Conservation (phyloP, 257 asterid species). For the Lithospermum erythrorhizon region DNA sequence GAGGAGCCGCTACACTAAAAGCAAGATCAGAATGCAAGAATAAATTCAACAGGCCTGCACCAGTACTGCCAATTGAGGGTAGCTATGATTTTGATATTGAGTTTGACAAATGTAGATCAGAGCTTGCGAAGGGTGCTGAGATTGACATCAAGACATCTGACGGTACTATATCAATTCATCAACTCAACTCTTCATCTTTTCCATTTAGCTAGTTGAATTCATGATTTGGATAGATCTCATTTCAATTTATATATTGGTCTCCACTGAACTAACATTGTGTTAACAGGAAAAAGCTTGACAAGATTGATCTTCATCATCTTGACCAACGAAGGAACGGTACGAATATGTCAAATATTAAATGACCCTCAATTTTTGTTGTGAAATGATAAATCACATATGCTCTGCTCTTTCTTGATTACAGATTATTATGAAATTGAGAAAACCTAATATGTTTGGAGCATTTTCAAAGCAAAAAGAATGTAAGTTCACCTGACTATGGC, state of each 20-base stretch:
- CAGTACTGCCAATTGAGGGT: constrained; percentile 58
- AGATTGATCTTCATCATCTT: constrained; percentile 55
- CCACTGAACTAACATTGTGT: constrained; percentile 3
- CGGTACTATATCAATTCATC: constrained; percentile 31
- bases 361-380: neutral
- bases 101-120: constrained; percentile 50
- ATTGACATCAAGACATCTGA: constrained; percentile 50
- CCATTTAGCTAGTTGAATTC: neutral
- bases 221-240: no score
- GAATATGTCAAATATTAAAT: neutral
- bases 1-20: constrained; percentile 79
- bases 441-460: constrained; percentile 46
- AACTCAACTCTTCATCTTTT: neutral
- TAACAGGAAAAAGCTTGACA: constrained; percentile 46
- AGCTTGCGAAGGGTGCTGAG: constrained; percentile 62
- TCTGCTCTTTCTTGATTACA: constrained; percentile 19
- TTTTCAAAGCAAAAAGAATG: constrained; percentile 62
- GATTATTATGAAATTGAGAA: constrained; percentile 69
- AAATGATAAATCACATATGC: neutral
- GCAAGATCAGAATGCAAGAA: constrained; percentile 51
- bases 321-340: constrained; percentile 57
- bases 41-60: constrained; percentile 51
- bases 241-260: neutral
- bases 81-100: constrained; percentile 38
- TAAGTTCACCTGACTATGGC: constrained; percentile 20